These are phyloP conservation scores for Colletotrichum musicola DNA, from an alignment of 2,329 filamentous ascomycete species.

Conservation along the genomic window DNA sequence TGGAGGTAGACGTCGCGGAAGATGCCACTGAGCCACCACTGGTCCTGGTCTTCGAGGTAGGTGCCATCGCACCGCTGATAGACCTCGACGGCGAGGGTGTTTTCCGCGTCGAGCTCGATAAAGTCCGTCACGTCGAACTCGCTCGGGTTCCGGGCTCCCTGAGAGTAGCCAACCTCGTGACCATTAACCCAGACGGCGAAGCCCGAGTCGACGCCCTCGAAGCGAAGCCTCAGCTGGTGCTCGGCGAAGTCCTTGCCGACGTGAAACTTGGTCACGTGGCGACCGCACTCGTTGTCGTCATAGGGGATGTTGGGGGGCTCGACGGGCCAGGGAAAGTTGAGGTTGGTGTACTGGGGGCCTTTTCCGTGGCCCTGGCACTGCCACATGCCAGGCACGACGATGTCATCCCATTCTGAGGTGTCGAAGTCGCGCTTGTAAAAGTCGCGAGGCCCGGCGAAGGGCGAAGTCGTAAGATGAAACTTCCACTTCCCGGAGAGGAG, in stretches of 20 bases:
- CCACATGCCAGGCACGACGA: constrained; percentile 77
- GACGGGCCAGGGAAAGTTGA: constrained; percentile 75
- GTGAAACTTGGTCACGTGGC: constrained; percentile 70
- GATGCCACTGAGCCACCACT: constrained; percentile 77
- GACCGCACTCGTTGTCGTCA: constrained; percentile 75
- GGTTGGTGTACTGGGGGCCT: constrained; percentile 77
- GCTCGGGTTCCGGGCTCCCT: constrained; percentile 78
- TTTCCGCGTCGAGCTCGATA: constrained; percentile 59
- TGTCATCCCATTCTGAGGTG: constrained; percentile 59
- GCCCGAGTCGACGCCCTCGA: constrained; percentile 80
- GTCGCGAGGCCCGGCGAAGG: constrained; percentile 57
- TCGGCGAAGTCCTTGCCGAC: constrained; percentile 61
- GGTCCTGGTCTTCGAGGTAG: constrained; percentile 79
- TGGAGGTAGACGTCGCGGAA: constrained; percentile 78
- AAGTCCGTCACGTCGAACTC: constrained; percentile 77
- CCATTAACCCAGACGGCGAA: constrained; percentile 81
- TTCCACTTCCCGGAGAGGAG: constrained; percentile 68
- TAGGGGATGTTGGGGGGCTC: constrained; percentile 74
- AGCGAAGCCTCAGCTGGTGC: constrained; percentile 74
- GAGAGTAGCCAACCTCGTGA: constrained; percentile 75
- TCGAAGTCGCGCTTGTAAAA: constrained; percentile 55
- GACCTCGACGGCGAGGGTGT: constrained; percentile 74
- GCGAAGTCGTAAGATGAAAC: constrained; percentile 62
- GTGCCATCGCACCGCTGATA: constrained; percentile 80
- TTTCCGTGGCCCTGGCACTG: constrained; percentile 75